Conservation (phyloP, 2,329 filamentous ascomycete genomes). For the Stemphylium beticola region DNA sequence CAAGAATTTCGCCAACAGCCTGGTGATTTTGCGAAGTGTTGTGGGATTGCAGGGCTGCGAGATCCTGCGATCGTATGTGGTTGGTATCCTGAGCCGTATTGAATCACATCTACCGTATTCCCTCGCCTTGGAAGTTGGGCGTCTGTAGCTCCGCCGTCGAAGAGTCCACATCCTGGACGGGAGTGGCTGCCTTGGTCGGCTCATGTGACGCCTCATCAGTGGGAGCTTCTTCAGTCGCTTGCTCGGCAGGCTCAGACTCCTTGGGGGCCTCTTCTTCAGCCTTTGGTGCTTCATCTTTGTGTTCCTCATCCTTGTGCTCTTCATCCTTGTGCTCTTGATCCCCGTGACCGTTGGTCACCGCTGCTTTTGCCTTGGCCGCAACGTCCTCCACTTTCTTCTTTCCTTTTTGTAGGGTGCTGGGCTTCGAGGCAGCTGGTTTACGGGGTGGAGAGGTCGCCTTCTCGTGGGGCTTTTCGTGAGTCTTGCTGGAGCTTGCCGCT, state of each 20-base stretch:
- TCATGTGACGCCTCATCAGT: conserved; percentile 10
- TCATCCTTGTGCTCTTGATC: neutral
- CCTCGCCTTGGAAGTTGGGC: conserved; percentile 28
- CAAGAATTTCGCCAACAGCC: neutral
- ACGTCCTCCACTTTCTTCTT: conserved; percentile 48
- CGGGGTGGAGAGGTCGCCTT: conserved; percentile 46
- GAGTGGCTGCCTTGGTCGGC: conserved; percentile 16
- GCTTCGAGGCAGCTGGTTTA: conserved; percentile 33
- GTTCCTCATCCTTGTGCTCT: conserved; percentile 10
- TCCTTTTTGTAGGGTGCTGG: conserved; percentile 37
- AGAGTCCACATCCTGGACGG: conserved; percentile 29
- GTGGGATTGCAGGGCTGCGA: neutral
- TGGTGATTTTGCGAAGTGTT: neutral
- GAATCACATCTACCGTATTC: conserved; percentile 25
- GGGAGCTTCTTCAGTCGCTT: conserved; percentile 11
- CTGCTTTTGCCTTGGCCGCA: conserved; percentile 43
- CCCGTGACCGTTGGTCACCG: conserved; percentile 37
- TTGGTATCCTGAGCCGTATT: neutral
- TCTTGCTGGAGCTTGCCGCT: conserved; percentile 70
- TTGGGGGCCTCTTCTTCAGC: conserved; percentile 19
- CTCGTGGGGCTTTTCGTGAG: conserved; percentile 52
- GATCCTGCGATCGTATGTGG: neutral
- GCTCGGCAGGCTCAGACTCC: conserved; percentile 12
- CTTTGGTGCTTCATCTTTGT: conserved; percentile 22
- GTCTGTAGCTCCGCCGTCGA: conserved; percentile 33